A percentile compares a stretch with the other conserved stretches of the same genome.
Conservation (phyloP, 371 early-diverging fungal species). For the Umbelopsis sp. region DNA sequence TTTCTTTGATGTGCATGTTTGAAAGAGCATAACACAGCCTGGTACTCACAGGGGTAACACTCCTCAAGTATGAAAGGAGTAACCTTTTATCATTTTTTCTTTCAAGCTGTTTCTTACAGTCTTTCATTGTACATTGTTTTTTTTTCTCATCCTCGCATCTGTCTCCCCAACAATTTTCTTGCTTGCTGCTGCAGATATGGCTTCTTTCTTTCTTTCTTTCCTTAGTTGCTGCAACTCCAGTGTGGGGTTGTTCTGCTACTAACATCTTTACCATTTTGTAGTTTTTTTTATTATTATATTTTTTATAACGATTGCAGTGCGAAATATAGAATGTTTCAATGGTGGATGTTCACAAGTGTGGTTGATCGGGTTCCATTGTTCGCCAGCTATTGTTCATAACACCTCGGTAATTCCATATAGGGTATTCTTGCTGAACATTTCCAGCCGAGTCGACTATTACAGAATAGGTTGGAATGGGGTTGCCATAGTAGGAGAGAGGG, state of each 20-base stretch:
- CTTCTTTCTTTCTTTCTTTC: neutral
- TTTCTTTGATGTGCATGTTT: neutral
- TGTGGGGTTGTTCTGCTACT: neutral
- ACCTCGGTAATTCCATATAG: conserved; percentile 85
- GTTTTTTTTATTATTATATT: neutral
- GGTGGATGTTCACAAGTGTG: neutral
- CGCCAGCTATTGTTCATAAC: conserved; percentile 83
- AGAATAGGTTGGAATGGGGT: too few species aligned
- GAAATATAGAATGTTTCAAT: neutral
- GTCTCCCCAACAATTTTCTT: neutral
- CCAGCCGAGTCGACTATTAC: conserved; percentile 67
- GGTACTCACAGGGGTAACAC: too few species aligned
- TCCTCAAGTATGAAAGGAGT: too few species aligned
- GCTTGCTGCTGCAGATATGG: neutral
- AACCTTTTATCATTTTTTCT: neutral
- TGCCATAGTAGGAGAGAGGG: neutral
- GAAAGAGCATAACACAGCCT: too few species aligned
- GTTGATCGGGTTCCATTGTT: conserved; percentile 28
- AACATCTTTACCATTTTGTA: neutral
- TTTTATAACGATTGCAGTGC: neutral
- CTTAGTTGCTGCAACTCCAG: neutral
- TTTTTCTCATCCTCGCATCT: neutral
- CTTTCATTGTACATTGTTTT: neutral
- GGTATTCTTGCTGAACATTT: conserved; percentile 78
- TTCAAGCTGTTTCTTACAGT: neutral